A percentile compares a stretch with the other conserved stretches of the same genome.
These are phyloP conservation scores for Eucalyptus cloeziana DNA, from an alignment of 345 rosid species.

Conservation along the genomic window DNA sequence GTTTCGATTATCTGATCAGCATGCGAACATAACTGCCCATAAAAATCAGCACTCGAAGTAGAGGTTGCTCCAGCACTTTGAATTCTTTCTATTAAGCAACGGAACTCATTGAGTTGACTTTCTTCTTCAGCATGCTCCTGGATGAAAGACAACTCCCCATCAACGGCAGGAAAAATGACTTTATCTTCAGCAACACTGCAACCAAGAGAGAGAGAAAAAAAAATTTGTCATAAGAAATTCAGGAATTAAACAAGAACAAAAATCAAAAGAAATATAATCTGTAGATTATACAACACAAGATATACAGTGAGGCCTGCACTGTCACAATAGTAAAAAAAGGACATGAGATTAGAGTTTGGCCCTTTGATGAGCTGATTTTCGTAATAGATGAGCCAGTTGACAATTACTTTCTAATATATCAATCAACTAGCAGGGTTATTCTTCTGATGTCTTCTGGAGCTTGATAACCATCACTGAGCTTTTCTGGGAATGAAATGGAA, in stretches of 20 bases:
- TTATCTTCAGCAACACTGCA: constrained; percentile 87
- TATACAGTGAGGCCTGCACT: neutral
- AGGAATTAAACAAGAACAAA: neutral
- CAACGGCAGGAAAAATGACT: constrained; percentile 86
- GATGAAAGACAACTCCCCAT: constrained; percentile 55
- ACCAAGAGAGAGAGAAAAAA: neutral
- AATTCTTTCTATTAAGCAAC: constrained; percentile 69
- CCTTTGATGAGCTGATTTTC: neutral
- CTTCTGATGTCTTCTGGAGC: neutral
- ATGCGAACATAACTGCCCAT: constrained; percentile 65
- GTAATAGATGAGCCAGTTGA: neutral
- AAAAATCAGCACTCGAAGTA: constrained; percentile 59
- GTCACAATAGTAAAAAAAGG: neutral
- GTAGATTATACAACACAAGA: neutral
- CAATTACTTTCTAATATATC: neutral
- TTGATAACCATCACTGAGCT: neutral
- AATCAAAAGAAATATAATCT: neutral
- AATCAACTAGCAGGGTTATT: neutral
- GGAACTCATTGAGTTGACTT: constrained; percentile 61
- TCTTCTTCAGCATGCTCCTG: constrained; percentile 86
- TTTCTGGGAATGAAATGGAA: neutral
- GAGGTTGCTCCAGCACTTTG: constrained; percentile 65
- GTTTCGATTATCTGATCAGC: constrained; percentile 84
- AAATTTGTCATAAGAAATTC: neutral
- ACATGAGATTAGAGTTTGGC: neutral